phyloP scores from a whole-genome alignment of 2,329 filamentous ascomycete species.

The Xylariaceae sp. region DNA sequence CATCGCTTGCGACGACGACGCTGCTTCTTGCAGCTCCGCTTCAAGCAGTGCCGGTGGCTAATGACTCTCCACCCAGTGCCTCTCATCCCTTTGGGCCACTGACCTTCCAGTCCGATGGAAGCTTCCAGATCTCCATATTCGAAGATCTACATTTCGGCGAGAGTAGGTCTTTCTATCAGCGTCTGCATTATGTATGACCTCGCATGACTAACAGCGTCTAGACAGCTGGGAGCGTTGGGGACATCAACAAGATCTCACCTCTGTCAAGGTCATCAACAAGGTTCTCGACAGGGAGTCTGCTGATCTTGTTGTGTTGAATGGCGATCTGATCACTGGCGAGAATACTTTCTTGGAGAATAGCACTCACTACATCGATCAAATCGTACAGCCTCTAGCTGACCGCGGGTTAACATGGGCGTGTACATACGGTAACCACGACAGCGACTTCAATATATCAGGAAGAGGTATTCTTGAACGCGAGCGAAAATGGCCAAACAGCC shows the following conservation, averaged over 20 bases:
- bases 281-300: slow-evolving; percentile 57
- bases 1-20: slow-evolving; percentile 3
- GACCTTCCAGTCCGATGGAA: slow-evolving; percentile 42
- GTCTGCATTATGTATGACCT: background rate
- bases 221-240: slow-evolving; percentile 46
- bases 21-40: slow-evolving; percentile 11
- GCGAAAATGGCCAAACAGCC: slow-evolving; percentile 36
- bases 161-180: slow-evolving; percentile 37
- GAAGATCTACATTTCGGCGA: slow-evolving; percentile 72
- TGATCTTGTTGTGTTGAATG: slow-evolving; percentile 66
- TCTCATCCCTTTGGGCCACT: slow-evolving; percentile 24
- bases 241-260: slow-evolving; percentile 54
- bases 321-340: slow-evolving; percentile 70
- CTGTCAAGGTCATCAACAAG: slow-evolving; percentile 53
- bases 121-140: slow-evolving; percentile 59
- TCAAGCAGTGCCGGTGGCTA: slow-evolving; percentile 19
- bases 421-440: slow-evolving; percentile 71
- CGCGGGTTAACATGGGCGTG: slow-evolving; percentile 60
- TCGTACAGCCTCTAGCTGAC: slow-evolving; percentile 56
- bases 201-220: slow-evolving; percentile 17
- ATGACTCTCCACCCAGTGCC: slow-evolving; percentile 14
- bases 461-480: slow-evolving; percentile 43
- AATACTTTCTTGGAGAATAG: slow-evolving; percentile 55
- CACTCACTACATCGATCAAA: slow-evolving; percentile 56
- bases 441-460: slow-evolving; percentile 55